Base-by-base conservation (phyloP, 1,139 yeast genomes). In the Lodderomyces pseudojiufengensis region DNA sequence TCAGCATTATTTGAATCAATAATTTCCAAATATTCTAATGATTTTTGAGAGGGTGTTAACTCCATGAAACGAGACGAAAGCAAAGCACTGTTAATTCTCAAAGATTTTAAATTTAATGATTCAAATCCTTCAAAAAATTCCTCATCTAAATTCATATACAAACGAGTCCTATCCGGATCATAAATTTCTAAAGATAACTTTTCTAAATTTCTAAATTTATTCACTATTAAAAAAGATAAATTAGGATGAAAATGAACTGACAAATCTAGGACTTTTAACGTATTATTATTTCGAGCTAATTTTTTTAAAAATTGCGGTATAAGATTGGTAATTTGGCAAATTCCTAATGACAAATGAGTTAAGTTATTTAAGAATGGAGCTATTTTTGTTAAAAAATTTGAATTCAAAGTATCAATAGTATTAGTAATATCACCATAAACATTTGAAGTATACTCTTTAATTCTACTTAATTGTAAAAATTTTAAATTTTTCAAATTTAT, bases 1-100 rank as follows among this genome's bases (percentile, higher is more conserved):
- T 79, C 80, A 3, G 78, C 78, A 0, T 80, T 71, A 15, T 67
- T 65, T 14, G 65, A 52, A 0, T 81, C 82, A 41, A 71, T 65
- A 1, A 77, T 52, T 49, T 73, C 75, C n/a, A 77, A 49, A 29
- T 51, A 60, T 16, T 46, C 44, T 31, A 78, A 50, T 0, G 45
- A 41, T 1, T 61, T 59, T 8, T 75, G 49, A 24, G 35, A 25
- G 15, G 33, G 36, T 2, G 65, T 48, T 28, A 69, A 44, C 1
- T 43, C 24, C 1, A 59, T 42, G 3, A 67, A 59, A 14, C 50
- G 51, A 2, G 50, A 51, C 3, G 58, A 48, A 13, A 58, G 46
- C 6, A 49, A 54, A 32, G 63, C 55, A 13, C 66, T 66, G 46
- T 69, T 72, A 11, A 76, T 40, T 29, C 81, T 54, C 3, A 76